A percentile compares a stretch with the other conserved stretches of the same genome.
phyloP scores from a whole-genome alignment of 768 basidiomycete genomes.

The Boletales sp. region DNA sequence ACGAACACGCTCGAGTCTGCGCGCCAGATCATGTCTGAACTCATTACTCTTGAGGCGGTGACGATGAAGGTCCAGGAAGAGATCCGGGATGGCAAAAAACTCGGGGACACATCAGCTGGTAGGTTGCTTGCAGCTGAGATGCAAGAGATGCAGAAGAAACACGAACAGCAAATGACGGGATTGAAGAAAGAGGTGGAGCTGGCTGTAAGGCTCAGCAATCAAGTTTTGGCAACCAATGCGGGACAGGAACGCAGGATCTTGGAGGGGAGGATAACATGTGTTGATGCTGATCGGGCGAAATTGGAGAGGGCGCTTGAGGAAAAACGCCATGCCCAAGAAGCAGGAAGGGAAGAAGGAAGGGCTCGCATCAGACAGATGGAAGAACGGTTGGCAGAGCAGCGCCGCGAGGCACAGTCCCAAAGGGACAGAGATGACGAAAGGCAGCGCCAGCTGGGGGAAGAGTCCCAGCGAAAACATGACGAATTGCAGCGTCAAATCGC shows the following conservation, averaged over 20 bases:
- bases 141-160: slow-evolving; percentile 38
- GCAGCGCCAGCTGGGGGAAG: neutral
- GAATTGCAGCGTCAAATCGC: neutral
- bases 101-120: slow-evolving; percentile 44
- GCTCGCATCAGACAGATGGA: neutral
- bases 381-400: neutral
- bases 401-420: neutral
- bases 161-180: slow-evolving; percentile 35
- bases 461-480: neutral
- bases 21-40: slow-evolving; percentile 34
- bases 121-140: slow-evolving; percentile 41
- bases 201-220: slow-evolving; percentile 24
- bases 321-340: neutral
- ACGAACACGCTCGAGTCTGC: slow-evolving; percentile 38
- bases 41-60: slow-evolving; percentile 34
- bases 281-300: neutral
- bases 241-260: neutral
- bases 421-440: neutral
- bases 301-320: neutral
- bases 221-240: neutral
- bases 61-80: slow-evolving; percentile 46
- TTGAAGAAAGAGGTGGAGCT: slow-evolving; percentile 40
- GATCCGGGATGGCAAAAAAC: slow-evolving; percentile 37
- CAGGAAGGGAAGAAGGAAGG: neutral
- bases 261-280: neutral